A percentile compares a stretch with the other conserved stretches of the same genome.
These are phyloP conservation scores for Mucor plumbeus DNA, from an alignment of 371 early-diverging fungal genomes.

Conservation along the genomic window DNA sequence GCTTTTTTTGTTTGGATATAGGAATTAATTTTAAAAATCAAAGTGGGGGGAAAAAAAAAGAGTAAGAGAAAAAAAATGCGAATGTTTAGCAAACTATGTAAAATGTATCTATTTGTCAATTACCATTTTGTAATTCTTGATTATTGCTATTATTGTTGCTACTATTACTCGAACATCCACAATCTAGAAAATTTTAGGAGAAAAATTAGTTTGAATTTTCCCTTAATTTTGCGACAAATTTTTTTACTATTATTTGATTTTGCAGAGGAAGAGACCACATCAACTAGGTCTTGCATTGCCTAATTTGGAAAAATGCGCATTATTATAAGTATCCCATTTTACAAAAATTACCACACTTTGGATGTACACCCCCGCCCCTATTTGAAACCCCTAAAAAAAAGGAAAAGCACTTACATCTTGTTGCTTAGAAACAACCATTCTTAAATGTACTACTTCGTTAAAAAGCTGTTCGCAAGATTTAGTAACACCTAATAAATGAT, in stretches of 20 bases:
- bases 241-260: slow-evolving; percentile 23
- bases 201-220: too few relatives aligned
- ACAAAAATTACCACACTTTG: neutral
- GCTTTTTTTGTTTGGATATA: slow-evolving; percentile 17
- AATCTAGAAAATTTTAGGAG: slow-evolving; percentile 4
- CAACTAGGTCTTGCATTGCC: slow-evolving; percentile 40
- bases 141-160: slow-evolving; percentile 12
- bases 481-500: slow-evolving; percentile 24
- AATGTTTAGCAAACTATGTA: neutral
- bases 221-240: neutral
- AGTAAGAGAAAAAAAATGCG: neutral
- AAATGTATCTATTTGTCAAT: neutral
- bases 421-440: slow-evolving; percentile 36
- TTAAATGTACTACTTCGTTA: slow-evolving; percentile 33
- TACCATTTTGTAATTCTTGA: slow-evolving; percentile 31
- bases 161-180: slow-evolving; percentile 12
- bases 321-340: neutral
- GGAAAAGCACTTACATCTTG: slow-evolving; percentile 35
- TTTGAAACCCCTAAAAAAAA: neutral
- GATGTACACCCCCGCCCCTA: neutral
- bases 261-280: slow-evolving; percentile 24
- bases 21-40: neutral
- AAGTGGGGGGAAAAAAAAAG: neutral
- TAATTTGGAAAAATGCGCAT: slow-evolving; percentile 24
- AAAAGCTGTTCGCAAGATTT: slow-evolving; percentile 28